These are phyloP conservation scores for Bryoerythrophyllum caledonicum DNA, from an alignment of 225 moss, liverwort and hornwort genomes.

Conservation along the genomic window DNA sequence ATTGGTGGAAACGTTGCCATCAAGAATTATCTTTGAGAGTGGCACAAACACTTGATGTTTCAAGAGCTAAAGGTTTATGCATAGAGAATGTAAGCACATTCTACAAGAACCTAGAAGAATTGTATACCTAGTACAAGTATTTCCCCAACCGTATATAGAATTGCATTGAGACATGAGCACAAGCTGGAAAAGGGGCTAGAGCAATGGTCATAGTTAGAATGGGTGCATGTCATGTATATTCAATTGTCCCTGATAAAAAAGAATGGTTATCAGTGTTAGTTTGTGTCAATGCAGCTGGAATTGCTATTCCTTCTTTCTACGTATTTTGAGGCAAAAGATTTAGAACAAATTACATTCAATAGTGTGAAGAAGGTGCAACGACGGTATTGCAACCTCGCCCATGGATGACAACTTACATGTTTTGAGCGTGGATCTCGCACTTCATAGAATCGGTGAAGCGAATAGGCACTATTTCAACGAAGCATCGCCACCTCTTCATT, in stretches of 20 bases:
- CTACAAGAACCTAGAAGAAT: too few species aligned
- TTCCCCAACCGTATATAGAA: not conserved
- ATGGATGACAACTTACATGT: too few species aligned
- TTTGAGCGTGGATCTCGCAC: too few species aligned
- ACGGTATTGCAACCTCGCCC: too few species aligned
- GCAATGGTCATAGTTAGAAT: not conserved
- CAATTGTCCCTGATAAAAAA: not conserved
- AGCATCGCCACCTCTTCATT: too few species aligned
- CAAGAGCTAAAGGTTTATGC: not conserved
- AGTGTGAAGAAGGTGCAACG: too few species aligned
- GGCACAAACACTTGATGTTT: accelerated
- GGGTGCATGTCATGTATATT: not conserved
- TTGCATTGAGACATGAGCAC: not conserved
- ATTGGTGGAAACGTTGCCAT: not conserved
- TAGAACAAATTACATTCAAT: too few species aligned
- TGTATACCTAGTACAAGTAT: too few species aligned
- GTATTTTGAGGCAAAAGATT: not conserved
- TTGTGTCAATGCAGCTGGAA: not conserved
- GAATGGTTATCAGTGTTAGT: not conserved
- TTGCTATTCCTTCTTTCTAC: not conserved
- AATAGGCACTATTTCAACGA: accelerated
- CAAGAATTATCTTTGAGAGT: accelerated
- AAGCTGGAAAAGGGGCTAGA: not conserved
- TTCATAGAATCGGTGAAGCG: too few species aligned
- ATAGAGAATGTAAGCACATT: too few species aligned